Evolutionary conservation across 768 basidiomycete species (phyloP), one percentile per base, ranked within the genome.

Genomic region (Russula olivacea): DNA sequence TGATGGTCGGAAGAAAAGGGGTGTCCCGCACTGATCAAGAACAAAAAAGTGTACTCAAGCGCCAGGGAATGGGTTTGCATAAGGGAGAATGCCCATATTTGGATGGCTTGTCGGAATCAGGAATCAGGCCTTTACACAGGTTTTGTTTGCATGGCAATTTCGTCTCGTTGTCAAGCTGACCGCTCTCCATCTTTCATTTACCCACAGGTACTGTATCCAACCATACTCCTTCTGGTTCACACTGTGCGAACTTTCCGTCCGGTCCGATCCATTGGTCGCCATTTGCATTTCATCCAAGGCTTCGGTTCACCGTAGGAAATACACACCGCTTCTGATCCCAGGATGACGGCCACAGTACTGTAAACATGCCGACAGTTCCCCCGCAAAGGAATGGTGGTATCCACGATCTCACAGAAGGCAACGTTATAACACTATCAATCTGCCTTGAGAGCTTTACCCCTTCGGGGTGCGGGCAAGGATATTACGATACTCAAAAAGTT

Each of bases 1-100:
- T 63, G 64, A 52, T 57, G 64, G 64, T 57, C 47, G 51, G n/a
- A 40, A 65, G 49, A 15, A 52, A 63, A 65, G 52, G 47, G 53
- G 32, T 45, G 63, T 15, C 58, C 49, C 34, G 51, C 55, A 49
- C 21, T 51, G 23, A 45, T 23, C 40, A 51, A 63, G 52, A 63
- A 62, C 55, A 62, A 65, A 65, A 32, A 52, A 60, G 49, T 51
- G 14, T 8, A 30, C 47, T 1, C 47, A 41, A 60, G 59, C 54
- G 63, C 58, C 48, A 55, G 8, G 36, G 47, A 41, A 21, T 41
- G 52, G 28, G 28, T 28, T 28, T 28, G 28, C 56, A 25, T 51
- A 38, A 38, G 53, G 40, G 23, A 30, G 19, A 19, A 45, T 54
- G 40, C 21, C 63, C 59, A 45, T 38, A 60, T 60, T 55, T 55